phyloP scores from a whole-genome alignment of 352 stramenopile species.

The Globisporangium camurandrum region DNA sequence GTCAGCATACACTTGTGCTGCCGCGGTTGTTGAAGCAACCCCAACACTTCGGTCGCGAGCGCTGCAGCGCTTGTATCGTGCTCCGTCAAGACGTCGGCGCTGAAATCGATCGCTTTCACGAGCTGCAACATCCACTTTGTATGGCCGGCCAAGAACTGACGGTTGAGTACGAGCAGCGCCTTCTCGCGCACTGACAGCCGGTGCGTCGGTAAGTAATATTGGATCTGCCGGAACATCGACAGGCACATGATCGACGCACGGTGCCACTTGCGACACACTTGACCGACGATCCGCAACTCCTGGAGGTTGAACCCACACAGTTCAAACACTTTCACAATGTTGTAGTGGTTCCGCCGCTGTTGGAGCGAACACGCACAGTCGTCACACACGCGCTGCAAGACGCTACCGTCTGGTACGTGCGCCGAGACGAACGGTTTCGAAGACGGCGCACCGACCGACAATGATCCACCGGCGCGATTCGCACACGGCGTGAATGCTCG shows the following conservation, averaged over 20 bases:
- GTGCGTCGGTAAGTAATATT: slow-evolving; percentile 81
- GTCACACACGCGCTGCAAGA: slow-evolving; percentile 78
- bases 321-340: slow-evolving; percentile 81
- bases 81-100: slow-evolving; percentile 30
- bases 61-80: slow-evolving; percentile 11
- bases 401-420: slow-evolving; percentile 54
- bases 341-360: slow-evolving; percentile 80
- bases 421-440: slow-evolving; percentile 31
- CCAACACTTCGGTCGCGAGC: slow-evolving; percentile 54
- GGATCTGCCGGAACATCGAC: slow-evolving; percentile 85
- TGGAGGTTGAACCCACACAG: slow-evolving; percentile 74
- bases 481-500: slow-evolving; percentile 67
- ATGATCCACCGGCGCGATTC: slow-evolving; percentile 9
- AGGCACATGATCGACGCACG: slow-evolving; percentile 83
- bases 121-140: slow-evolving; percentile 84
- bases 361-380: slow-evolving; percentile 73
- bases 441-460: slow-evolving; percentile 11
- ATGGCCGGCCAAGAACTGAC: slow-evolving; percentile 63
- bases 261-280: slow-evolving; percentile 84
- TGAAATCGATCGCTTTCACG: slow-evolving; percentile 77
- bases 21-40: slow-evolving; percentile 53
- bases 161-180: slow-evolving; percentile 71
- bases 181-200: slow-evolving; percentile 65
- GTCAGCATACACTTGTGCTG: slow-evolving; percentile 82
- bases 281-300: slow-evolving; percentile 59